phyloP scores from a whole-genome alignment of 164 flowering plant species.

The Berberis vulgaris region DNA sequence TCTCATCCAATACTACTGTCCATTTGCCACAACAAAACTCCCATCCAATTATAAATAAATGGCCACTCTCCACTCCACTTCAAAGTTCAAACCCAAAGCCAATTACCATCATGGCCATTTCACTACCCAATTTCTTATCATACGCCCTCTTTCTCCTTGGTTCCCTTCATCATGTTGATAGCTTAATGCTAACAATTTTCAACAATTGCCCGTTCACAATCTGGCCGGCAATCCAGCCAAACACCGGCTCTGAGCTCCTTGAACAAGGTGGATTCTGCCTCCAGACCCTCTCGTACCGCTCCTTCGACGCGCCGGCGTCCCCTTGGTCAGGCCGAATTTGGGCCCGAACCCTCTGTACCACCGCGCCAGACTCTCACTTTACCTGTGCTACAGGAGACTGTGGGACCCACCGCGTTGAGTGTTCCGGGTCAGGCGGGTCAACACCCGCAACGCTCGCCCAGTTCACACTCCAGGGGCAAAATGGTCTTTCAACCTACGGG shows the following conservation, averaged over 20 bases:
- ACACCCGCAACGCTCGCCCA: conserved; percentile 78
- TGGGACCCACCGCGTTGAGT: conserved; percentile 45
- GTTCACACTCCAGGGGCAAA: conserved; percentile 50
- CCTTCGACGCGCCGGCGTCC: conserved; percentile 31
- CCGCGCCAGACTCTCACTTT: conserved; percentile 34
- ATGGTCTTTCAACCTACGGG: conserved; percentile 61
- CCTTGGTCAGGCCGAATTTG: conserved; percentile 82
- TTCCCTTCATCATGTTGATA: too few species aligned
- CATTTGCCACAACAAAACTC: too few species aligned
- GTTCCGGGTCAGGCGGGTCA: conserved; percentile 64
- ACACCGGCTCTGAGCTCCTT: conserved; percentile 24
- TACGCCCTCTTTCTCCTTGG: too few species aligned
- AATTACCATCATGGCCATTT: too few species aligned
- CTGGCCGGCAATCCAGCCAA: conserved; percentile 15
- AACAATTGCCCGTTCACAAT: conserved; percentile 14
- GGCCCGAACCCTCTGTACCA: conserved; percentile 45
- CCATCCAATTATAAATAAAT: too few species aligned
- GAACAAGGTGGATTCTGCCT: conserved; percentile 59
- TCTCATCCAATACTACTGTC: too few species aligned
- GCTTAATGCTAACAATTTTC: conserved; percentile 4
- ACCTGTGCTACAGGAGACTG: conserved; percentile 86
- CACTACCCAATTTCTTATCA: too few species aligned
- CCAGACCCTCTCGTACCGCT: conserved; percentile 23
- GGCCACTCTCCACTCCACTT: too few species aligned
- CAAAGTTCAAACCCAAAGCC: too few species aligned